Base-by-base conservation (phyloP, 2,329 filamentous ascomycete genomes). In the Trichothecium roseum region DNA sequence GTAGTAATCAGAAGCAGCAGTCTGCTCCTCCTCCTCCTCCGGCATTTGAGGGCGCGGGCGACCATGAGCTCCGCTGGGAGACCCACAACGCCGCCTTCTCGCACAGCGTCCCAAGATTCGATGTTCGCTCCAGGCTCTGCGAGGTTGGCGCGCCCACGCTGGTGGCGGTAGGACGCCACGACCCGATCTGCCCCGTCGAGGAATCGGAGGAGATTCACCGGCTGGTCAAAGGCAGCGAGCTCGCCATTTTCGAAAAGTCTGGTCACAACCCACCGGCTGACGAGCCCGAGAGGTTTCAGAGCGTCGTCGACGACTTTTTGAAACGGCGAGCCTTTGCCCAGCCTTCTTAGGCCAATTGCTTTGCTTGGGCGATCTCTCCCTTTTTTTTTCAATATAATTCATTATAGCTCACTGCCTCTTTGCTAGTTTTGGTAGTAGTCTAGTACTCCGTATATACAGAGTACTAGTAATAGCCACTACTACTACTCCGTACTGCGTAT, bases 81-180 rank as follows among this genome's bases (percentile, higher is more conserved):
- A 45, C 43, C 12, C 43, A 49, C 22, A 49, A 50, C 35, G 41
- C 42, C 13, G 45, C 47, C 10, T 46, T 48, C 24, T 43, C 44
- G 2, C 37, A 40, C 28, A 50, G 41, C 17, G 29, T 38, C 20
- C 45, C 46, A 1, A 37, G 43, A 5, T 44, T 50, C n/a, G 45
- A 50, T 32, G 37, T 51, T 16, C 40, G 47, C 5, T 8, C 34
- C 2, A 41, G 35, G 10, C 34, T 48, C 9, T n/a, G 20, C 3
- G 37, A 45, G 3, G 43, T 51, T 17, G 32, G 30, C 5, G 39
- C 34, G 9, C 47, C 45, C 7, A 47, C 45, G 1, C 37, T 51
- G 10, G 35, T 51, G 1, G 28, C 41, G 4, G 44, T 41, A 8
- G 47, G 48, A 13, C 34, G 45, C 12, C 46, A 47, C 30, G 46